These are phyloP conservation scores for Myxozyma geophila DNA, from an alignment of 805 yeast species.

Conservation along the genomic window DNA sequence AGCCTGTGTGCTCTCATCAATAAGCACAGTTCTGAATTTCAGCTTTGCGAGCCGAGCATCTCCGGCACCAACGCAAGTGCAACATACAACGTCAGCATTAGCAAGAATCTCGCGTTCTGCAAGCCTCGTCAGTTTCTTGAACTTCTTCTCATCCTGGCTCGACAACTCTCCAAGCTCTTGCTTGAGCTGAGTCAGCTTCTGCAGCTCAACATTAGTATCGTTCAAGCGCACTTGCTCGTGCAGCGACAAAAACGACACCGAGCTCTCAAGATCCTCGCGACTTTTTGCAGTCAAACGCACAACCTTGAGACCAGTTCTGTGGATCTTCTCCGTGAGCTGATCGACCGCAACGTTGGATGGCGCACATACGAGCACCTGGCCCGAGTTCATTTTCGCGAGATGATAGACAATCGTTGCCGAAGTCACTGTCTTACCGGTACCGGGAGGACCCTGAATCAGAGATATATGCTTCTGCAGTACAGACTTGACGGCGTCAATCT, in stretches of 20 bases:
- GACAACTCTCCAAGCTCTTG: slow-evolving; percentile 73
- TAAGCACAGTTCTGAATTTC: slow-evolving; percentile 75
- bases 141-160: slow-evolving; percentile 55
- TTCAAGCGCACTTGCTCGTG: slow-evolving; percentile 58
- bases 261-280: slow-evolving; percentile 77
- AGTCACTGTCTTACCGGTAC: slow-evolving; percentile 94
- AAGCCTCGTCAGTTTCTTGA: slow-evolving; percentile 49
- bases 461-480: slow-evolving; percentile 75
- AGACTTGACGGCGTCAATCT: slow-evolving; percentile 71
- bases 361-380: slow-evolving; percentile 82
- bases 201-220: slow-evolving; percentile 50
- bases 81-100: slow-evolving; percentile 77
- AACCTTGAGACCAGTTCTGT: slow-evolving; percentile 72
- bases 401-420: slow-evolving; percentile 88
- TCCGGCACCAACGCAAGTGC: slow-evolving; percentile 93
- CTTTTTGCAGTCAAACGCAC: slow-evolving; percentile 76
- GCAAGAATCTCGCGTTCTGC: slow-evolving; percentile 58
- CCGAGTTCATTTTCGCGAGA: slow-evolving; percentile 62
- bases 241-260: slow-evolving; percentile 62
- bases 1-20: slow-evolving; percentile 94
- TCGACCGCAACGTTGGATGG: slow-evolving; percentile 96
- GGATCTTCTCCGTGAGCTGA: slow-evolving; percentile 77
- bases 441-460: slow-evolving; percentile 94
- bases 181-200: slow-evolving; percentile 61
- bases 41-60: slow-evolving; percentile 62